phyloP scores from a whole-genome alignment of 208 protist species.

The Histomonas meleagridis region DNA sequence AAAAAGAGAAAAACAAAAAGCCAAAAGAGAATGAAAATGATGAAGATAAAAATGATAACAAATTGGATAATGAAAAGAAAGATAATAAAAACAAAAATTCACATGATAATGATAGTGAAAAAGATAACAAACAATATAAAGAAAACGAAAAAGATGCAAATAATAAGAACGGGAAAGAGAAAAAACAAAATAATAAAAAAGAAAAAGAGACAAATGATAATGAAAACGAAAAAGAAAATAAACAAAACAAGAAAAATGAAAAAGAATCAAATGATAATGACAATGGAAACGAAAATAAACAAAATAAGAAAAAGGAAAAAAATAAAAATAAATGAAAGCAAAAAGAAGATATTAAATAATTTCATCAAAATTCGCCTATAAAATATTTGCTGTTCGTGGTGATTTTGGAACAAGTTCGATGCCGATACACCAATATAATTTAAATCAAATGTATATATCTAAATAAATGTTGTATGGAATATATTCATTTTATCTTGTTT shows the following conservation, averaged over 20 bases:
- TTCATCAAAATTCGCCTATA: too few relatives aligned
- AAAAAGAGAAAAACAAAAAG: conserved; percentile 41
- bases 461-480: too few relatives aligned
- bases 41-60: not conserved
- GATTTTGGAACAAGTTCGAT: too few relatives aligned
- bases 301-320: conserved; percentile 40
- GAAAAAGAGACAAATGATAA: conserved; percentile 33
- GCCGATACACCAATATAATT: too few relatives aligned
- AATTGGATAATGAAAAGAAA: not conserved
- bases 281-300: conserved; percentile 21
- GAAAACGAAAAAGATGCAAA: conserved; percentile 26
- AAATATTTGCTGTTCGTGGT: too few relatives aligned
- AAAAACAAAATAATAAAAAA: conserved; percentile 14
- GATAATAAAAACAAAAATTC: not conserved
- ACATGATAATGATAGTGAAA: conserved; percentile 32
- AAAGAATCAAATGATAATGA: not conserved
- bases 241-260: conserved; percentile 18
- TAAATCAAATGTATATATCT: too few relatives aligned
- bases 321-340: conserved; percentile 36
- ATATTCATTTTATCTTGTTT: too few relatives aligned
- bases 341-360: not conserved
- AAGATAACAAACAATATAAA: conserved; percentile 21
- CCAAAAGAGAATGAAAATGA: conserved; percentile 30
- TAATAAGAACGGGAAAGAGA: conserved; percentile 16
- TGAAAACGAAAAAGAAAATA: conserved; percentile 37